These are phyloP conservation scores for Dactylonectria macrodidyma DNA, from an alignment of 2,329 filamentous ascomycete species.

Conservation along the genomic window DNA sequence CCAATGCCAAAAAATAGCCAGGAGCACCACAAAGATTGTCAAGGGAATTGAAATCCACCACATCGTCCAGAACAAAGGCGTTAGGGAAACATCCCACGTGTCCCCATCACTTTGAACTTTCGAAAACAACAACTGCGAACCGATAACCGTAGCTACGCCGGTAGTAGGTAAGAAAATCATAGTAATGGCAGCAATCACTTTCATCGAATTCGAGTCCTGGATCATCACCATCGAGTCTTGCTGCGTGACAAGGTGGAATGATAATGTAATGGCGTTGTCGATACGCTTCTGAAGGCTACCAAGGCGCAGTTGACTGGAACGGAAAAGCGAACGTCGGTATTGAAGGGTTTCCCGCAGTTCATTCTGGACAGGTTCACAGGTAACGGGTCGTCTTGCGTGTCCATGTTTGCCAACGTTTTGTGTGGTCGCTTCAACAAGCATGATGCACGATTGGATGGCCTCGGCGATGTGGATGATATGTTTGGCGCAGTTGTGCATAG, in stretches of 20 bases:
- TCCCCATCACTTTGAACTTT: conserved; percentile 37
- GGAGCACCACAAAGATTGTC: conserved; percentile 42
- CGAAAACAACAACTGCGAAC: conserved; percentile 48
- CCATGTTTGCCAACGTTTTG: conserved; percentile 32
- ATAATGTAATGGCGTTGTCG: conserved; percentile 52
- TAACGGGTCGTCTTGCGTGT: background rate
- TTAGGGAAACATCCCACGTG: conserved; percentile 38
- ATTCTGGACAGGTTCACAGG: conserved; percentile 35
- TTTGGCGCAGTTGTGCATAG: conserved; percentile 50
- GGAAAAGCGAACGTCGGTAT: conserved; percentile 53
- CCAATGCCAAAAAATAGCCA: conserved; percentile 50
- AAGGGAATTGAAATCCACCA: conserved; percentile 51
- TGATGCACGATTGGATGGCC: conserved; percentile 46
- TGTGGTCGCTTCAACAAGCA: conserved; percentile 44
- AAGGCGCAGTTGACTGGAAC: conserved; percentile 53
- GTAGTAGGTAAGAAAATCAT: conserved; percentile 57
- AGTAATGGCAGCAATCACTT: conserved; percentile 55
- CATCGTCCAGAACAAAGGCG: conserved; percentile 50
- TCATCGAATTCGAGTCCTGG: conserved; percentile 55
- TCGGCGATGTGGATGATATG: conserved; percentile 49
- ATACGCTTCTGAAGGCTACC: conserved; percentile 53
- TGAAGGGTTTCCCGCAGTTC: conserved; percentile 49
- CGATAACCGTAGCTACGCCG: conserved; percentile 51
- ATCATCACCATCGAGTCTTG: conserved; percentile 54
- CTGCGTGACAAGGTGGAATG: conserved; percentile 55